A percentile compares a stretch with the other conserved stretches of the same genome.
phyloP scores from a whole-genome alignment of 306 rosid genomes.

The Alnus rubra region DNA sequence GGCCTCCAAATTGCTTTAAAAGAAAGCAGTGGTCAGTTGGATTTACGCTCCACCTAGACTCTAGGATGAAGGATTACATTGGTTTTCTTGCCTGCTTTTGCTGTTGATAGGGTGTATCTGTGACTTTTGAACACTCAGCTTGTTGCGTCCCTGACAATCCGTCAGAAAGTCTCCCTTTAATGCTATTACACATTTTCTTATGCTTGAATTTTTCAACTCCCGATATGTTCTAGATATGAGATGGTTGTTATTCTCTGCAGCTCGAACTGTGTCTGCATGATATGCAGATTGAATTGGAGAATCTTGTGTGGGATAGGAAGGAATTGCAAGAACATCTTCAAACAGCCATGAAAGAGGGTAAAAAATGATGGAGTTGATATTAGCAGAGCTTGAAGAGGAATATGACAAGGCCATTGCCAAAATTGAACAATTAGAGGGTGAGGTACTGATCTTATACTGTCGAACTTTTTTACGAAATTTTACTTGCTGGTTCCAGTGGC shows the following conservation, averaged over 20 bases:
- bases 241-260: slow-evolving; percentile 42
- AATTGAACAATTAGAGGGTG: slow-evolving; percentile 55
- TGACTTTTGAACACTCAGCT: not conserved
- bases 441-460: slow-evolving; percentile 46
- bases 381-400: slow-evolving; percentile 46
- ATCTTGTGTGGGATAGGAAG: slow-evolving; percentile 53
- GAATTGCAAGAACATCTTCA: slow-evolving; percentile 54
- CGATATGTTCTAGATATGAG: not conserved
- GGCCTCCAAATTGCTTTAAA: too few relatives aligned
- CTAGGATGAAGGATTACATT: not conserved
- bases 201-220: not conserved
- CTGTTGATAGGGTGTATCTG: not conserved
- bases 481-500: not conserved
- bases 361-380: slow-evolving; percentile 53
- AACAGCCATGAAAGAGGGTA: slow-evolving; percentile 56
- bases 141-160: not conserved
- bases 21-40: not conserved
- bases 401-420: slow-evolving; percentile 62
- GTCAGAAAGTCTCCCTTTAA: not conserved
- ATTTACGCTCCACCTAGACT: not conserved
- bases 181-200: not conserved
- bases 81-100: not conserved
- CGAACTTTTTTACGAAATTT: slow-evolving; percentile 3
- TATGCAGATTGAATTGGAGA: slow-evolving; percentile 55
- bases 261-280: slow-evolving; percentile 46